Base-by-base conservation (phyloP, 495 filamentous ascomycete genomes). In the Hyaloscypha variabilis region DNA sequence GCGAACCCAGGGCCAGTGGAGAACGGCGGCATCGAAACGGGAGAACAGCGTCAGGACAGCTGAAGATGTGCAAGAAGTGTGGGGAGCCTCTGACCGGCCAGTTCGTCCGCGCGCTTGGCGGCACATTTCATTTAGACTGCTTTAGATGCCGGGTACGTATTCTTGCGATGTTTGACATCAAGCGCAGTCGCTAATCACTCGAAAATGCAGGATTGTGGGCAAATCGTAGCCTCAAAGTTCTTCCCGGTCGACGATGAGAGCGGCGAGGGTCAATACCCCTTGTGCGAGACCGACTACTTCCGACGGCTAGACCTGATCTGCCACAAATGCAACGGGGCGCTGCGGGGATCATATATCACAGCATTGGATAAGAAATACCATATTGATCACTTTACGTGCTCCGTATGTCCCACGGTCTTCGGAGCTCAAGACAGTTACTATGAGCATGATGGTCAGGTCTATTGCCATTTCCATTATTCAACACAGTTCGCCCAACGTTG, bases 301-400 rank as follows among this genome's bases (percentile, higher is more conserved):
- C 88, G 93, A 63, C 87, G 96, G 53, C 85, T 99, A 14, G 91
- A 94, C 64, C 83, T 99, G 28, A 79, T 99, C 25, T 99, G 96
- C 75, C 88, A 91, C 68, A 87, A 94, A 51, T 99, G 96, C 76
- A 92, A 92, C 66, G 92, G 92, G 55, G 96, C 96, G 57, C 83
- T 99, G 24, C 92, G 96, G 50, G 96, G 95, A 6, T 98, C 96
- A 24, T 99, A 99, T 73, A 99, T 99, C 69, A 99, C 96, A 0
- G 96, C 96, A 8, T 83, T 98, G 36, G 96, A 99, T 67, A 90
- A 91, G 58, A 99, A 99, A 77, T 99, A 98, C 73, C 96, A 99
- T 74, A 96, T 99, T 65, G 95, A 98, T 71, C 96, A 99, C 77
- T 99, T 99, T 74, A 99, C 96, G 30, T 99, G 96, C 76, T 97